Conservation (phyloP, 2,329 filamentous ascomycete species). For the Cladophialophora psammophila region DNA sequence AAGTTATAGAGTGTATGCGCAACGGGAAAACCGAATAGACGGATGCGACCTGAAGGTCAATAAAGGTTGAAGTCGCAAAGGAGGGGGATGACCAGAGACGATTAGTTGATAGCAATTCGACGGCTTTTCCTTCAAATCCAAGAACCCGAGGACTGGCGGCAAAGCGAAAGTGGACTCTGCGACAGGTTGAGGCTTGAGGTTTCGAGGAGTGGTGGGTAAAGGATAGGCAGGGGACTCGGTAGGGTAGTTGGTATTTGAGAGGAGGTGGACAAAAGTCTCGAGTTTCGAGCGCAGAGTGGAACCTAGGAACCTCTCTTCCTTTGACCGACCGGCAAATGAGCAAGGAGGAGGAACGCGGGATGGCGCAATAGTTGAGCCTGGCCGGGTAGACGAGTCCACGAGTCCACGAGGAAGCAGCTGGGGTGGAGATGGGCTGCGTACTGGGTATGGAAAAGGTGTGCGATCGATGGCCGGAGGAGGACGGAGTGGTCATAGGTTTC, state of each 20-base stretch:
- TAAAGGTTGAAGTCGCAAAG: slow-evolving; percentile 14
- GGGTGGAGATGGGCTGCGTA: slow-evolving; percentile 16
- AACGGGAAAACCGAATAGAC: slow-evolving; percentile 4
- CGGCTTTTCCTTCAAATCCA: slow-evolving; percentile 19
- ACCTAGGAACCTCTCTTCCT: neutral
- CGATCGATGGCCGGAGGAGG: neutral
- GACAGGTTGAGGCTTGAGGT: slow-evolving; percentile 16
- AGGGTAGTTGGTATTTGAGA: slow-evolving; percentile 1
- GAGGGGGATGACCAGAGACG: neutral
- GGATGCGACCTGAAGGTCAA: slow-evolving; percentile 16
- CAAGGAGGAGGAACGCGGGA: slow-evolving; percentile 25
- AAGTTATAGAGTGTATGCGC: slow-evolving; percentile 7
- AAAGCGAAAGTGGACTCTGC: slow-evolving; percentile 24
- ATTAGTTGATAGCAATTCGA: slow-evolving; percentile 10
- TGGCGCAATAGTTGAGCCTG: slow-evolving; percentile 32
- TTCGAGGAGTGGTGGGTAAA: slow-evolving; percentile 6
- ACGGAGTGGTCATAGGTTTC: neutral
- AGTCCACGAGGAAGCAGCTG: slow-evolving; percentile 14
- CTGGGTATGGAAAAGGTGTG: neutral
- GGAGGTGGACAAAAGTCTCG: neutral
- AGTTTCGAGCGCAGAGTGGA: slow-evolving; percentile 6
- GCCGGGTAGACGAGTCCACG: slow-evolving; percentile 20
- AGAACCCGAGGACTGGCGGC: slow-evolving; percentile 21
- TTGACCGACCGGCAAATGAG: slow-evolving; percentile 16
- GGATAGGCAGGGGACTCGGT: neutral